Percentiles rank a stretch among this genome's conserved stretches.
phyloP scores from a whole-genome alignment of 2,329 filamentous ascomycete species.

The Cercospora berteroae region DNA sequence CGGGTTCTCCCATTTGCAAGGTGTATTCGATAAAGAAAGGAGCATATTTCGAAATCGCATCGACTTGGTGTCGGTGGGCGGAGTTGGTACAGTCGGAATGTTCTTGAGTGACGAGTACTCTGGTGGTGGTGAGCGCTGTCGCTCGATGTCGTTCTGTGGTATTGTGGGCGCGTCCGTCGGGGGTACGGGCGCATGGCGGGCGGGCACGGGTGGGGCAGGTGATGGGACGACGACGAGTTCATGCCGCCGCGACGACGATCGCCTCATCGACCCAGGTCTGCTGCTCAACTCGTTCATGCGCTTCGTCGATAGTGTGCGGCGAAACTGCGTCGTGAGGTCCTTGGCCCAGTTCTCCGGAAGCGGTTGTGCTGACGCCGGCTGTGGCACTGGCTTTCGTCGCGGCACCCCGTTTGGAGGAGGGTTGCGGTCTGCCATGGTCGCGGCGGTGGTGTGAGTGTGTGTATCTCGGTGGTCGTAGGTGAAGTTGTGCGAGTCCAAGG shows the following conservation, averaged over 20 bases:
- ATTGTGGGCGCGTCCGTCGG: constrained; percentile 33
- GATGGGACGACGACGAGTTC: constrained; percentile 30
- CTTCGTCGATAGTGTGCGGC: constrained; percentile 80
- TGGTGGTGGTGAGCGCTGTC: constrained; percentile 47
- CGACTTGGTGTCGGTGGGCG: constrained; percentile 58
- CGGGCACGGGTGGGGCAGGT: constrained; percentile 19
- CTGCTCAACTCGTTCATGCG: constrained; percentile 74
- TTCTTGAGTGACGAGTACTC: constrained; percentile 63
- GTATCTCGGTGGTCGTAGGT: background rate
- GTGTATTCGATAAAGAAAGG: constrained; percentile 80
- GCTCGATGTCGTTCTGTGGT: constrained; percentile 27
- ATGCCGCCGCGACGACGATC: constrained; percentile 56
- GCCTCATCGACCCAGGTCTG: constrained; percentile 43
- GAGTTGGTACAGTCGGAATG: constrained; percentile 68
- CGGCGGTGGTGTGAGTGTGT: constrained; percentile 2
- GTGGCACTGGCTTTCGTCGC: constrained; percentile 34
- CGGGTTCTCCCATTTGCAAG: constrained; percentile 93
- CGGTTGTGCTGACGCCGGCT: constrained; percentile 22
- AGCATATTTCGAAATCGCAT: constrained; percentile 65
- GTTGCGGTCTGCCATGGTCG: constrained; percentile 31
- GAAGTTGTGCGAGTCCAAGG: background rate
- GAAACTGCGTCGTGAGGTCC: constrained; percentile 79
- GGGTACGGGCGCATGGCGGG: constrained; percentile 21
- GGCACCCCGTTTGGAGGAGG: constrained; percentile 30
- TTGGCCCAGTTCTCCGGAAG: constrained; percentile 67